A percentile compares a stretch with the other conserved stretches of the same genome.
phyloP scores from a whole-genome alignment of 192 early-diverging fungal genomes.

The Spizellomyces sp. region DNA sequence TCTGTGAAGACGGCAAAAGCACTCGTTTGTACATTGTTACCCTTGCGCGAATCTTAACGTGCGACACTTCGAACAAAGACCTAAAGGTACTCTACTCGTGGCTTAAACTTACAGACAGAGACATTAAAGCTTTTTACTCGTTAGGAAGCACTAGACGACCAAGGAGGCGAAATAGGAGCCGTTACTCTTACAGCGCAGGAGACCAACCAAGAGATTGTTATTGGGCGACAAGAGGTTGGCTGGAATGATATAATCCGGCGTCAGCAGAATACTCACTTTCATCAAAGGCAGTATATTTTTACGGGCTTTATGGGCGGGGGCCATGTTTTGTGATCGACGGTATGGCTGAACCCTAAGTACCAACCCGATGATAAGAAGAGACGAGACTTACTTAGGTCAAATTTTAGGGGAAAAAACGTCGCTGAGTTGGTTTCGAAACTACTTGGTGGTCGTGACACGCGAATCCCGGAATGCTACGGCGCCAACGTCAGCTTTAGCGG shows the following conservation, averaged over 20 bases:
- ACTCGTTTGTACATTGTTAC: conserved; percentile 74
- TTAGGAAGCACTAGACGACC: conserved; percentile 70
- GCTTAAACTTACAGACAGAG: neutral
- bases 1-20: conserved; percentile 64
- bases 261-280: neutral
- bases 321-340: conserved; percentile 90
- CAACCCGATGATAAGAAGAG: no score
- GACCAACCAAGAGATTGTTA: conserved; percentile 70
- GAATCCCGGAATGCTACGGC: conserved; percentile 39
- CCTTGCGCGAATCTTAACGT: conserved; percentile 60
- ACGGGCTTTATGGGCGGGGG: conserved; percentile 87
- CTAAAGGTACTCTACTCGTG: conserved; percentile 14
- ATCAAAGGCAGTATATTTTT: conserved; percentile 84
- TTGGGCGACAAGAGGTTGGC: conserved; percentile 78
- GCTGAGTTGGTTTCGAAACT: conserved; percentile 72
- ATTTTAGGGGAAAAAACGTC: conserved; percentile 63
- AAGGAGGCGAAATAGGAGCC: conserved; percentile 77
- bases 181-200: conserved; percentile 68
- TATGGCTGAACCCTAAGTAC: conserved; percentile 3
- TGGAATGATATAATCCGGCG: neutral
- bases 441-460: conserved; percentile 64
- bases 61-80: conserved; percentile 56
- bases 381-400: neutral
- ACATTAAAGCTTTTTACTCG: neutral
- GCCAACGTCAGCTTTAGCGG: conserved; percentile 5